phyloP scores from a whole-genome alignment of 2,329 filamentous ascomycete genomes.

The Colletotrichum lini region DNA sequence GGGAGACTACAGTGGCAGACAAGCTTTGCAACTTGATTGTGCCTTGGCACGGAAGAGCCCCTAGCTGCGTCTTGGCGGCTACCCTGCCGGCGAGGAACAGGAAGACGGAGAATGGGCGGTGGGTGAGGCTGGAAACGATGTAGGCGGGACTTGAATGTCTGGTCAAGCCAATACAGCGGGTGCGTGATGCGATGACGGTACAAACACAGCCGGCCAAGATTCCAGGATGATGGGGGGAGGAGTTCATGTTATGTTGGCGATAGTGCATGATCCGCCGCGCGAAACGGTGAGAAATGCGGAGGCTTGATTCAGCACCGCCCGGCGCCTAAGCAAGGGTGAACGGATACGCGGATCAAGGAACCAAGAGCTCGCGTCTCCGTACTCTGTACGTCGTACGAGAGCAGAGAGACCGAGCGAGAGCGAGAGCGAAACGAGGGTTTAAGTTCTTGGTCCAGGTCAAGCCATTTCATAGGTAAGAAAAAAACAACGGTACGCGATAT shows the following conservation, averaged over 20 bases:
- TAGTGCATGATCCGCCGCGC: constrained; percentile 4
- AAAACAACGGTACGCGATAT: not conserved
- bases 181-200: constrained; percentile 35
- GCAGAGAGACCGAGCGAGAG: constrained; percentile 29
- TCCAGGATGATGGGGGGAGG: not conserved
- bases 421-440: constrained; percentile 24
- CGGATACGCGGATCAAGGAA: constrained; percentile 22
- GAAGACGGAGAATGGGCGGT: not conserved
- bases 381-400: not conserved
- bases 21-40: constrained; percentile 40
- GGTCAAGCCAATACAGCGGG: constrained; percentile 6
- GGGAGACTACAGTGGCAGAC: constrained; percentile 15
- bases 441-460: not conserved
- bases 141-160: constrained; percentile 3
- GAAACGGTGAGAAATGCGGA: constrained; percentile 18
- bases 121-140: constrained; percentile 12
- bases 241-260: not conserved
- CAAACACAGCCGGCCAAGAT: not conserved
- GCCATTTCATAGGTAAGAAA: constrained; percentile 20
- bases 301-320: constrained; percentile 29
- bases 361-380: not conserved
- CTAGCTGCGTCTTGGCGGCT: constrained; percentile 29
- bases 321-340: constrained; percentile 9
- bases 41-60: constrained; percentile 33
- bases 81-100: not conserved